A percentile compares a stretch with the other conserved stretches of the same genome.
Conservation (phyloP, 495 filamentous ascomycete genomes). For the Neurospora sp. region DNA sequence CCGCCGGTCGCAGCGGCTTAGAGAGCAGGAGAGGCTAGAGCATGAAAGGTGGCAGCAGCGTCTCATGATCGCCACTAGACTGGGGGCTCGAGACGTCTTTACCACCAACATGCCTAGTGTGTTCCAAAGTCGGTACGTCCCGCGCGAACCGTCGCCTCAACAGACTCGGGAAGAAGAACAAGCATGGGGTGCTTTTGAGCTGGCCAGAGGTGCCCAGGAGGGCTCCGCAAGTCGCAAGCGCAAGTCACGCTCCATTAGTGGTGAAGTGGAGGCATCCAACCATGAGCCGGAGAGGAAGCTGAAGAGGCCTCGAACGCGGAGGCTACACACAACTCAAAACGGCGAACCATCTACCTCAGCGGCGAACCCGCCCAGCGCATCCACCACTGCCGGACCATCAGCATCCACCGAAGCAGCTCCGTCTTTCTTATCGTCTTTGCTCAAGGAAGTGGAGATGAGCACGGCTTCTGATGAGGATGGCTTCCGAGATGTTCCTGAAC, state of each 20-base stretch:
- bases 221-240: slow-evolving; percentile 48
- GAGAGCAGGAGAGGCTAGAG: slow-evolving; percentile 54
- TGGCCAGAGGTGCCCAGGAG: slow-evolving; percentile 56
- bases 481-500: slow-evolving; percentile 45
- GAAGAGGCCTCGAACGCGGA: slow-evolving; percentile 68
- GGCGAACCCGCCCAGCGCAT: slow-evolving; percentile 3
- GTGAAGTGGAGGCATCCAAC: slow-evolving; percentile 50
- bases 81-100: slow-evolving; percentile 60
- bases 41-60: slow-evolving; percentile 69
- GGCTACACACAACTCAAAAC: slow-evolving; percentile 24
- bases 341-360: slow-evolving; percentile 27
- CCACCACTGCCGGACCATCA: slow-evolving; percentile 11
- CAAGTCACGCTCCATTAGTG: slow-evolving; percentile 59
- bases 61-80: slow-evolving; percentile 64
- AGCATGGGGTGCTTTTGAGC: slow-evolving; percentile 86
- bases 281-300: slow-evolving; percentile 62
- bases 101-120: slow-evolving; percentile 42
- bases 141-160: slow-evolving; percentile 35
- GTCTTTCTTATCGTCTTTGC: slow-evolving; percentile 67
- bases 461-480: slow-evolving; percentile 43
- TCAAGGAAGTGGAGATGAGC: slow-evolving; percentile 78
- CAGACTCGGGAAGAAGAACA: slow-evolving; percentile 70
- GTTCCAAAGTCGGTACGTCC: slow-evolving; percentile 8
- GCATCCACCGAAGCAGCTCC: slow-evolving; percentile 33
- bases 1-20: slow-evolving; percentile 45